Evolutionary conservation across 31 red algal genomes (phyloP), one percentile per base, ranked within the genome.

Genomic region (Asparagopsis taxiformis): DNA sequence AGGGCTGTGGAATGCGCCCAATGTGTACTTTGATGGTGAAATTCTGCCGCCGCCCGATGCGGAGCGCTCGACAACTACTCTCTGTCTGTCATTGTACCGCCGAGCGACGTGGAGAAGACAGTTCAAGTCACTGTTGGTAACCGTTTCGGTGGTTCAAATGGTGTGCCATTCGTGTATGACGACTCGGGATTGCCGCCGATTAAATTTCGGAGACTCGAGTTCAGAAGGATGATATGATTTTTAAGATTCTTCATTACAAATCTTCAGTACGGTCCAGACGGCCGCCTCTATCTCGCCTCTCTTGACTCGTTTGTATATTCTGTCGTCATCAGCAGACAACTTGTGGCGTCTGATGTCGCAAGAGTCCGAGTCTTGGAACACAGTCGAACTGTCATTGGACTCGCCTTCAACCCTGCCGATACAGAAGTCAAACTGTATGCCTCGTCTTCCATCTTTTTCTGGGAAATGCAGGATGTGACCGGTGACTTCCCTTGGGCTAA

Each of bases 391-490:
- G 72, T 78, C 28, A 77, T 88, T 37, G 84, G 72, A n/a, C 55
- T 88, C n/a, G 64, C 84, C 16, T 88, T 88, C 22, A 79, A 88
- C 66, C 74, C 72, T 16, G 73, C 84, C 2, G 84, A 88, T n/a
- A 41, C 51, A 0, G 64, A 64, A 3, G 44, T 65, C 26, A 31
- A 54, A 15, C 51, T 79, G 55, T 88, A 88, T 43, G 84, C 67
- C 22, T 88, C 84, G 21, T 62, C 61, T 44, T 78, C 84, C 54
- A 88, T 77, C 16, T 69, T 88, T n/a, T 77, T 71, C 58, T 79
- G 73, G 73, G 43, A 59, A 11, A 48, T 44, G 31, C 24, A 52
- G 7, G 63, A 44, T 1, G 59, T 41, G n/a, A 65, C 30, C 13
- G 46, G 49, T 5, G 51, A 56, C 30, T 57, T 51, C 17, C 48